Percentiles rank a stretch among this genome's conserved stretches.
Conservation (phyloP, 2,329 filamentous ascomycete genomes). For the Diaporthe humulicola region DNA sequence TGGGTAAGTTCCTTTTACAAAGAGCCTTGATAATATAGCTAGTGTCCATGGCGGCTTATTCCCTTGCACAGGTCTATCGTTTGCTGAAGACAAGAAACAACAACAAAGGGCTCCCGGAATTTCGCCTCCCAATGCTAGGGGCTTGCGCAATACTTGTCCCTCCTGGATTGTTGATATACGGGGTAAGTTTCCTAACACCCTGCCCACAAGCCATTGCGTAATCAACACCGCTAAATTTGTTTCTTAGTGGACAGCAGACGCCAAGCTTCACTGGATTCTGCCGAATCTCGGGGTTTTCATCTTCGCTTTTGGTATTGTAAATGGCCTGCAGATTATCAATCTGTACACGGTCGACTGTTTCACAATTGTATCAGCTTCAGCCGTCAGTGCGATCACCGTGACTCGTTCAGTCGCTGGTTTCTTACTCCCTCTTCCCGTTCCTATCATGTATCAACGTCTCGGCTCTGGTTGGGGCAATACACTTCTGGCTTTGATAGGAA, state of each 20-base stretch:
- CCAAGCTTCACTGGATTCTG: conserved; percentile 4
- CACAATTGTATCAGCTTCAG: conserved; percentile 4
- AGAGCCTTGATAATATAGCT: accelerated
- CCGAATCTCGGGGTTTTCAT: conserved; percentile 5
- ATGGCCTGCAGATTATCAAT: conserved; percentile 24
- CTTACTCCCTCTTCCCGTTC: conserved; percentile 3
- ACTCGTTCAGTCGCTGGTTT: conserved; percentile 16
- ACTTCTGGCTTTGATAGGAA: not conserved
- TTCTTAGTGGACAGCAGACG: not conserved
- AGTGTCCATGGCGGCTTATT: not conserved
- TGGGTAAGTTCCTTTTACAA: not conserved
- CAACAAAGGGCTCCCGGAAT: conserved; percentile 12
- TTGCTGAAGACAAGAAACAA: not conserved
- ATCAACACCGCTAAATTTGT: not conserved
- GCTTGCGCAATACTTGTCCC: conserved; percentile 6
- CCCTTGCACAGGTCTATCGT: not conserved
- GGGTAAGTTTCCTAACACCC: not conserved
- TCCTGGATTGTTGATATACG: not conserved
- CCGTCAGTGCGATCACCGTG: conserved; percentile 13
- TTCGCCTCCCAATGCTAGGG: not conserved
- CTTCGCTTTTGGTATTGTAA: not conserved
- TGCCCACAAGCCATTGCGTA: too few relatives aligned
- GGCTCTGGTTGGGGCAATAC: conserved; percentile 12
- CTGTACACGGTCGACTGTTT: conserved; percentile 7
- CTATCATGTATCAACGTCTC: not conserved